A percentile compares a stretch with the other conserved stretches of the same genome.
phyloP scores from a whole-genome alignment of 805 yeast species.

The Ogataea corticis region DNA sequence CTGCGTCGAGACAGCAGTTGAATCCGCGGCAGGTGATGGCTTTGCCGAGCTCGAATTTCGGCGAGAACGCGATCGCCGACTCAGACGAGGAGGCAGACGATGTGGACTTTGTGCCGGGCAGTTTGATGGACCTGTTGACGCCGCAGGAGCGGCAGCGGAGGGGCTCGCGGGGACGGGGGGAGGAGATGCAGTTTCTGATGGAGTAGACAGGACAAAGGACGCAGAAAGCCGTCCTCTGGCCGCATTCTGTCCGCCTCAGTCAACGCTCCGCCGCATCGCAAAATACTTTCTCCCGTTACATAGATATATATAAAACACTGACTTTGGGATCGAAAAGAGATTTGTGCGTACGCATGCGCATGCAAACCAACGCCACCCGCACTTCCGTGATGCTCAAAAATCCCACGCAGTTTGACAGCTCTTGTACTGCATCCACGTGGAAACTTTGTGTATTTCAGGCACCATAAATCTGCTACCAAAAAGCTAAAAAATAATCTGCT shows the following conservation, averaged over 20 bases:
- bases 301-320: neutral
- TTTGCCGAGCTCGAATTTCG: neutral
- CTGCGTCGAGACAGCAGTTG: constrained; percentile 15
- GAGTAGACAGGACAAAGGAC: too few species aligned
- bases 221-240: too few species aligned
- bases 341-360: too few species aligned
- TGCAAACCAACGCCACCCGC: too few species aligned
- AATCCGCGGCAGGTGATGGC: constrained; percentile 11
- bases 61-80: constrained; percentile 27
- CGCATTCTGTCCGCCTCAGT: too few species aligned
- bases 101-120: constrained; percentile 81
- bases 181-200: constrained; percentile 41
- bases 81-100: constrained; percentile 42
- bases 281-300: constrained; percentile 1
- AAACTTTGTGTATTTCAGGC: too few species aligned
- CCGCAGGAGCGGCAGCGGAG: constrained; percentile 76
- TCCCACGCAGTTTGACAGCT: too few species aligned
- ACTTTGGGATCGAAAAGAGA: neutral
- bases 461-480: too few species aligned
- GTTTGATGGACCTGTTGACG: constrained; percentile 76
- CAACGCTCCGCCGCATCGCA: too few species aligned
- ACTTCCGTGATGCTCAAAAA: too few species aligned
- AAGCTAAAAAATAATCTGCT: too few species aligned
- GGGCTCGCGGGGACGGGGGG: constrained; percentile 38
- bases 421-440: too few species aligned